Evolutionary conservation across 106 monocot genomes (phyloP), one percentile per base, ranked within the genome.

Genomic region (Narthecium ossifragum): DNA sequence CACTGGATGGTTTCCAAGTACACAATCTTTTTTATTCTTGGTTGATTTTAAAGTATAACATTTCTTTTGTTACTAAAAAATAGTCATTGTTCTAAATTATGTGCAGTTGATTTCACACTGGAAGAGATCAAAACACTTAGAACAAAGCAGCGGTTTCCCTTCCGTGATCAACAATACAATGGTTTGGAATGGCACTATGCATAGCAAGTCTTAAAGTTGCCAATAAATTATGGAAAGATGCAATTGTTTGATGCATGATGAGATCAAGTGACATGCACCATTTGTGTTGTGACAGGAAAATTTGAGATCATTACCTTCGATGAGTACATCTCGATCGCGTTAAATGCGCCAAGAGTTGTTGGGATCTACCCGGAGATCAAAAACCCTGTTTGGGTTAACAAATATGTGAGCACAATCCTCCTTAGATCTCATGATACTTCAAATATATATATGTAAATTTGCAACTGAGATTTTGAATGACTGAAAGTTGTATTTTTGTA

Each of bases 301-400:
- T 84, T 90, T 40, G 52, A 69, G 39, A 90, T 90, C 43, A 83
- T 96, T 50, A 90, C 86, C 37, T 96, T 96, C 73, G 86, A 96
- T 60, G 94, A 96, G 61, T 96, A 70, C 47, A 84, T 96, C 60
- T 66, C 77, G 26, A 86, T 96, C 54, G 94, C 85, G 30, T 61
- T 90, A 55, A 73, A 79, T 84, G 94, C 94, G 30, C 52, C 63
- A 26, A 77, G 94, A 66, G 59, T 83, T 56, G 83, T 96, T 39
- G 94, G 94, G 3, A 90, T 96, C 65, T 96, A 96, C 61, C 94
- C 94, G 28, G 90, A 96, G 78, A 90, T 96, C 0, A 96, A 96
- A 57, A 81, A 84, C 60, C 94, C 90, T 47, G 69, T 84, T 70
- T 80, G 86, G 20, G 84, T 96, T 71, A 96, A 96, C 61, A 72